Evolutionary conservation across 2,329 filamentous ascomycete genomes (phyloP), one percentile per base, ranked within the genome.

Genomic region (Aspergillus persii): DNA sequence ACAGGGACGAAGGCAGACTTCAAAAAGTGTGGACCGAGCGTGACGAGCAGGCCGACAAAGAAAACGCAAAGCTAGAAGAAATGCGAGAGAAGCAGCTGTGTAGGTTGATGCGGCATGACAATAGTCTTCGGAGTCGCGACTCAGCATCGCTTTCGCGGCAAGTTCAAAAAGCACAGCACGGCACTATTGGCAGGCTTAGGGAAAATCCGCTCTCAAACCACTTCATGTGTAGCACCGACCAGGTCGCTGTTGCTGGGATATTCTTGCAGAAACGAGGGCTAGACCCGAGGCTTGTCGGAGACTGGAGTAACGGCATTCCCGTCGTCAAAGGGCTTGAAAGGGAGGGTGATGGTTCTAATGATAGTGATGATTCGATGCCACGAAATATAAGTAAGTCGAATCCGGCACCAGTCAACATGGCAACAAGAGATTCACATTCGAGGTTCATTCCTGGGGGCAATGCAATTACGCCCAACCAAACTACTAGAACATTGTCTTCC

Each of bases 1-100:
- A 52, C 15, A 41, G 64, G 9, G 71, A 76, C 2, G 50, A 64
- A 26, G 54, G 54, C 12, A 59, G 67, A 6, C 54, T 72, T n/a
- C 50, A 58, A 5, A 33, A 61, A 15, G 56, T 63, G 47, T 53
- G 70, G 8, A 6, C 26, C 9, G 52, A 56, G 27, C 66, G 69
- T n/a, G 64, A 70, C 8, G 56, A 65, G 31, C 73, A 76, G 47
- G 57, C 69, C 2, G 53, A 64, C 30, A 55, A 59, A 7, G 76
- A 78, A 59, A 68, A 74, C 47, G 18, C 26, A 15, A 48, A 61
- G 7, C 55, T 78, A 46, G 50, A 59, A 29, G 54, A 63, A n/a
- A 78, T 78, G 76, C 65, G 71, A 51, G 59, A 33, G 8, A 74
- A 71, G 49, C 76, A 78, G 57, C 63, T 75, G 31, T 61, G 51